These are phyloP conservation scores for Martensiomyces pterosporus DNA, from an alignment of 192 early-diverging fungal species.

Conservation along the genomic window DNA sequence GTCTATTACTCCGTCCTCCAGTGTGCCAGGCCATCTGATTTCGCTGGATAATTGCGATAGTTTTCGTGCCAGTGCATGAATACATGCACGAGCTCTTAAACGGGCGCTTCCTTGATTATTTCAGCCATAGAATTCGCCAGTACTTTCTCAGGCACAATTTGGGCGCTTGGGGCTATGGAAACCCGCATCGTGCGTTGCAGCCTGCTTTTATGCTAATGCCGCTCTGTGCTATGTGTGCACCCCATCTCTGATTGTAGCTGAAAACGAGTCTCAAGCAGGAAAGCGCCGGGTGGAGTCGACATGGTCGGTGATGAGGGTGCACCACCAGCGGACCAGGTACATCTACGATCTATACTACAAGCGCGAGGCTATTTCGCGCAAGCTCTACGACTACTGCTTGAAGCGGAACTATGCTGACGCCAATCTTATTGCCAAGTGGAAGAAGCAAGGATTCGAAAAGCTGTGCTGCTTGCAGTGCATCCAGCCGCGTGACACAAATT, in stretches of 20 bases:
- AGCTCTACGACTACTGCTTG: slow-evolving; percentile 90
- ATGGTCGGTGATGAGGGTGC: slow-evolving; percentile 93
- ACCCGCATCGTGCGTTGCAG: too few relatives aligned
- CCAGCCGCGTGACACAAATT: slow-evolving; percentile 95
- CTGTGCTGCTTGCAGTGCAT: slow-evolving; percentile 97
- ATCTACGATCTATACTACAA: slow-evolving; percentile 96
- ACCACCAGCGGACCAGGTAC: slow-evolving; percentile 97
- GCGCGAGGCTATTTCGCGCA: slow-evolving; percentile 86
- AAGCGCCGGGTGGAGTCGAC: slow-evolving; percentile 89
- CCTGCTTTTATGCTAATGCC: slow-evolving; percentile 5
- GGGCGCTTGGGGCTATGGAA: too few relatives aligned
- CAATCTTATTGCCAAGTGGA: slow-evolving; percentile 97
- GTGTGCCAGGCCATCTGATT: too few relatives aligned
- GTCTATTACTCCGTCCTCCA: too few relatives aligned
- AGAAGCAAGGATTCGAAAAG: slow-evolving; percentile 95
- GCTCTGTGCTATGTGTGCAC: too few relatives aligned
- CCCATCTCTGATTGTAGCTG: too few relatives aligned
- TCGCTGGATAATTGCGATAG: slow-evolving; percentile 49
- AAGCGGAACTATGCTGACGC: slow-evolving; percentile 90
- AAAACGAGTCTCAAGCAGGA: slow-evolving; percentile 90
- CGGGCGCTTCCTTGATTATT: too few relatives aligned
- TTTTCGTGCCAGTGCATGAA: neutral
- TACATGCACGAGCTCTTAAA: neutral
- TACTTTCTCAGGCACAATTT: too few relatives aligned
- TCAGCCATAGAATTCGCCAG: too few relatives aligned